These are phyloP conservation scores for Metschnikowia reukaufii DNA, from an alignment of 805 yeast genomes.

Conservation along the genomic window DNA sequence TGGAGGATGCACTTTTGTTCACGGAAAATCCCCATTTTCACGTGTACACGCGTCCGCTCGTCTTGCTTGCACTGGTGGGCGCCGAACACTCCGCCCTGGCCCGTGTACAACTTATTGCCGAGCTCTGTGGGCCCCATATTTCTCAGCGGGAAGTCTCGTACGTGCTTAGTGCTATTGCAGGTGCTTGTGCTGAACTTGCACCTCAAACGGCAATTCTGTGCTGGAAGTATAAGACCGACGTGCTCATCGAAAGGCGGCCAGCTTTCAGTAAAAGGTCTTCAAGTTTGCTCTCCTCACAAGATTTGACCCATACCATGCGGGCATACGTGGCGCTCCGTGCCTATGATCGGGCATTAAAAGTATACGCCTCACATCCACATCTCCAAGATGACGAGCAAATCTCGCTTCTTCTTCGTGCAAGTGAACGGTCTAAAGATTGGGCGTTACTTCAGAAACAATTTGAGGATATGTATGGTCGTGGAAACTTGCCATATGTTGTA, in stretches of 20 bases:
- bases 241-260: neutral
- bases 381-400: slow-evolving; percentile 50
- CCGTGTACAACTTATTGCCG: neutral
- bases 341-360: slow-evolving; percentile 21
- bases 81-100: no score
- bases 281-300: slow-evolving; percentile 17
- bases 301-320: slow-evolving; percentile 33
- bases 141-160: slow-evolving; percentile 1
- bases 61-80: slow-evolving; percentile 1
- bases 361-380: slow-evolving; percentile 37
- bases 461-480: slow-evolving; percentile 54
- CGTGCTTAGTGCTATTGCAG: slow-evolving; percentile 7
- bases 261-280: slow-evolving; percentile 2
- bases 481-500: slow-evolving; percentile 48
- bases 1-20: slow-evolving; percentile 4
- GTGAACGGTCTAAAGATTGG: slow-evolving; percentile 53
- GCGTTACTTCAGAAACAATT: slow-evolving; percentile 53
- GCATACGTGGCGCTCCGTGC: slow-evolving; percentile 26
- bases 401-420: slow-evolving; percentile 47
- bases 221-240: slow-evolving; percentile 25
- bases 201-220: slow-evolving; percentile 12
- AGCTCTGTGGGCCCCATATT: neutral
- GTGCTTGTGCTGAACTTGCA: slow-evolving; percentile 2
- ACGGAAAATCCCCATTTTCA: neutral
- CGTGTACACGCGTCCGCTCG: slow-evolving; percentile 6